Evolutionary conservation across 257 asterid species (phyloP).

Genomic region (Forsythia viridissima): DNA sequence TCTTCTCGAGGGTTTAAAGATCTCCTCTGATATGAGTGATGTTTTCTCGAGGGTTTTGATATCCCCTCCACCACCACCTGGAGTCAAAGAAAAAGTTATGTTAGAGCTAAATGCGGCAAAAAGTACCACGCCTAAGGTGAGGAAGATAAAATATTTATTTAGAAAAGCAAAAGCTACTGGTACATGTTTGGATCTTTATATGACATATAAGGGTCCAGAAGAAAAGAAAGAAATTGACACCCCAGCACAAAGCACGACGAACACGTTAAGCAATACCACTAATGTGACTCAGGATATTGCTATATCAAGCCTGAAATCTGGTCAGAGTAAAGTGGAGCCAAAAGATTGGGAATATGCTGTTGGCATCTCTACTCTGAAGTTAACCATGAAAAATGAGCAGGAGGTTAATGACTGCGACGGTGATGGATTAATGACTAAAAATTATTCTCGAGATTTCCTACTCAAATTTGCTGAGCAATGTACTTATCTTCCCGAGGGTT

Average conservation of each 20-base stretch:
- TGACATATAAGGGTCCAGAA: constrained; percentile 90
- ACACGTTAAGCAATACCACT: constrained; percentile 35
- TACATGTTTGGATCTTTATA: constrained; percentile 79
- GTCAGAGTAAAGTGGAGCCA: constrained; percentile 61
- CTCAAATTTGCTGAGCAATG: constrained; percentile 70
- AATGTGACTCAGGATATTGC: constrained; percentile 40
- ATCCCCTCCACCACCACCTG: constrained; percentile 29
- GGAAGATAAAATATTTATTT: constrained; percentile 45
- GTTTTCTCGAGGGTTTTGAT: too few species aligned
- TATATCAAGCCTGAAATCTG: constrained; percentile 34
- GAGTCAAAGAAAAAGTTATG: constrained; percentile 45
- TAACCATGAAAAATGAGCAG: constrained; percentile 42
- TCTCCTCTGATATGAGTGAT: constrained; percentile 34
- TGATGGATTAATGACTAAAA: constrained; percentile 48
- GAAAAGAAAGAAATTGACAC: constrained; percentile 57
- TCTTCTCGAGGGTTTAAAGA: constrained; percentile 66
- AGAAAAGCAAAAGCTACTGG: constrained; percentile 80
- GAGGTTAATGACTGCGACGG: constrained; percentile 40
- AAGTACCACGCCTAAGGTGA: constrained; percentile 38
- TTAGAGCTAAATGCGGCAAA: constrained; percentile 51
- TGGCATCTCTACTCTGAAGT: constrained; percentile 66
- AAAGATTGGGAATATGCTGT: constrained; percentile 99
- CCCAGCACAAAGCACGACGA: constrained; percentile 38
- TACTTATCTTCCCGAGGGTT: constrained; percentile 64
- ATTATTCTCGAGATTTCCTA: constrained; percentile 84